Base-by-base conservation (phyloP, 306 rosid species). In the Leucaena leucocephala region DNA sequence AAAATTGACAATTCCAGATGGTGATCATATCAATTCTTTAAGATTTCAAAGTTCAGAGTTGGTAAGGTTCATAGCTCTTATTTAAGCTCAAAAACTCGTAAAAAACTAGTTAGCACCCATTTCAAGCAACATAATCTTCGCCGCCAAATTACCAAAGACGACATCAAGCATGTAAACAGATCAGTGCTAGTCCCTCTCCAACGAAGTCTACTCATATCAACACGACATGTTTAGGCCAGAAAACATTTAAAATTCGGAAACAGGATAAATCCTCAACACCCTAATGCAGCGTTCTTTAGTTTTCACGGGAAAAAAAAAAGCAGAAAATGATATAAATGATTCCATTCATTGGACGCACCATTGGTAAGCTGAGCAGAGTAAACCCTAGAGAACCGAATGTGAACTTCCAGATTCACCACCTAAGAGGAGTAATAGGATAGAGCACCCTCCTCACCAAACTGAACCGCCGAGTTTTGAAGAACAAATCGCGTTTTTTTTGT, bases 401-500 rank as follows among this genome's bases (percentile, higher is more conserved):
- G 49, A 19, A 71, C 78, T 72, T 80, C 13, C 58, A 22, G 77
- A 58, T 42, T 83, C 73, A 76, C 69, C 71, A 33, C 27, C 7
- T 8, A 61, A 12, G 55, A 15, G 19, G 61, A 54, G 33, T 21
- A 55, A 13, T 8, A 55, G 10, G 4, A n/a, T 42, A 8, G 44
- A 3, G 16, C 8, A 7, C 33, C 62, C 42, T 34, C 43, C 58
- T 61, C 67, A 34, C 15, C 58, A 13, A 36, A 27, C 11, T 33
- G 34, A 64, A 15, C 14, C 52, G 21, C 19, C 9, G n/a, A 19
- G 21, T 38, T 5, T 13, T 19, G 4, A 38, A 72, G 46, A 52
- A 14, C 62, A 69, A 68, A 49, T 73, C 68, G 89, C 89, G 87
- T 86, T 74, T n/a, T n/a, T n/a, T n/a, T n/a, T n/a, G n/a, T n/a